Base-by-base conservation (phyloP, 2,329 filamentous ascomycete genomes). In the Neonectria faginata region DNA sequence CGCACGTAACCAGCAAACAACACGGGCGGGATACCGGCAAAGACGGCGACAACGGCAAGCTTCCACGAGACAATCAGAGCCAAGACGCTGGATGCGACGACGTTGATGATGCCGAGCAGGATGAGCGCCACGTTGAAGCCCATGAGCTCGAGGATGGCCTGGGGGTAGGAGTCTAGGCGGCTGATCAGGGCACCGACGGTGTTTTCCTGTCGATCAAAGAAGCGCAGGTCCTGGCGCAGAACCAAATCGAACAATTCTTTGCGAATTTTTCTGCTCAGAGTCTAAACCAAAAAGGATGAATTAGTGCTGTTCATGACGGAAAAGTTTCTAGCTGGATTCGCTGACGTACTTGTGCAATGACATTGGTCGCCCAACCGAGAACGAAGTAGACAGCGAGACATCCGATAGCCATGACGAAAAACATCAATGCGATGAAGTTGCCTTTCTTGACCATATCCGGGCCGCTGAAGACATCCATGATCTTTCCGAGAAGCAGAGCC, bases 371-470 rank as follows among this genome's bases (percentile, higher is more conserved):
- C 66, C 69, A 79, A 0, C 80, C 80, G 25, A 80, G 64, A 5
- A 66, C 33, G 14, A 79, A 79, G 55, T 86, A 87, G 8, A 79
- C 74, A 0, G 83, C 41, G 0, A 84, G 75, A 11, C 77, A 76
- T 3, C 78, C 83, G 3, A 78, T 72, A 3, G 83, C 83, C 44
- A 85, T 67, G 1, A 85, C 76, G 33, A 85, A 81, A 61, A 86
- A 87, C 84, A 88, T 86, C 20, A 82, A 75, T 0, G 84, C 80
- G 72, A 80, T 85, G 67, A 86, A 87, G 69, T 87, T 81, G 3
- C 83, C 85, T 0, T 71, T 69, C 2, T 72, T 62, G 1, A 69
- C 67, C 73, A 80, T 78, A 11, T 70, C 73, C 0, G 75, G 57
- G 1, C 73, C 70, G 2, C 73, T 75, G 57, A 83, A 83, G 1